Evolutionary conservation across 192 early-diverging fungal genomes (phyloP), one percentile per base, ranked within the genome.

Genomic region (Coemansia sp.): DNA sequence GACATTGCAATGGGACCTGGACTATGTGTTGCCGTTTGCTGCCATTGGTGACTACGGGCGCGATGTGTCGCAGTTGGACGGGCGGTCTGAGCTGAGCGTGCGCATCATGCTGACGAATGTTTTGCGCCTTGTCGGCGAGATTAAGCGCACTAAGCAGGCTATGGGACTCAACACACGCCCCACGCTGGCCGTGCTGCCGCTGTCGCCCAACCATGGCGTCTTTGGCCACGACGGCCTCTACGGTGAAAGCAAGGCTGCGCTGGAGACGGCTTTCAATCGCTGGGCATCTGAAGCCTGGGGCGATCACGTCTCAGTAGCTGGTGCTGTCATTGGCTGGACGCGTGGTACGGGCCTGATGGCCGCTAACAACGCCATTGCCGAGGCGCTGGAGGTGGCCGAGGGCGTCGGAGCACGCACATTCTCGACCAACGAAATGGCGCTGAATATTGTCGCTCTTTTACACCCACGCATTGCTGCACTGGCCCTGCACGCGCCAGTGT

Each of bases 291-390:
- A 98, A 51, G 80, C 77, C 44, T 98, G 96, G 96, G 88, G 88
- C 67, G 80, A 86, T 67, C 92, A 93, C 80, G 78, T 98, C 49
- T 86, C 90, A 36, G 91, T 98, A 33, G 88, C 92, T 49, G 96
- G 95, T 68, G 95, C 96, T 47, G 90, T 94, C 62, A 97, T 98
- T 82, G 96, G 96, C 62, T 98, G 96, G 96, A 98, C 96, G 51
- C 91, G 96, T 77, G 95, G 95, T 66, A 98, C 96, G 44, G 94
- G 94, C 29, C 87, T 98, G 66, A 98, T 98, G 96, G 88, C 87
- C 22, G 85, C 86, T 68, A 97, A 96, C 88, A 95, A 98, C 86
- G 85, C 92, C 36, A 90, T 96, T 62, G 93, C 95, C 8, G 10
- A 34, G n/a, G 61, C 61, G 33, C 57, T 60, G 57, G 88, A 93